Percentiles rank a stretch among this genome's conserved stretches.
Evolutionary conservation across 805 yeast genomes (phyloP).

Genomic region (Candida berthetii): DNA sequence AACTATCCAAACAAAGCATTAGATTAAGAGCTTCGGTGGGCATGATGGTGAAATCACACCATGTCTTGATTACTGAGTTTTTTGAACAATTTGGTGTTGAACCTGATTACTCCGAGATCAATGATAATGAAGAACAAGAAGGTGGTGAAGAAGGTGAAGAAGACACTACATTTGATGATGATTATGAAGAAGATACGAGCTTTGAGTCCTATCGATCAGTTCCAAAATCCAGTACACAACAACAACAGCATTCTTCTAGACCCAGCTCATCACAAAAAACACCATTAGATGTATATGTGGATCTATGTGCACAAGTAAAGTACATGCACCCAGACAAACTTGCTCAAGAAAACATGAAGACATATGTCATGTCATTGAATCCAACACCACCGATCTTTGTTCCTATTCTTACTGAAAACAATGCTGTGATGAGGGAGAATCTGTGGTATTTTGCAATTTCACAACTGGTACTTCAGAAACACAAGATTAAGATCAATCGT

Average conservation of each 20-base stretch:
- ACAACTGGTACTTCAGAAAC: not conserved
- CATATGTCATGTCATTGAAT: not conserved
- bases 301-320: not conserved
- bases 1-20: not conserved
- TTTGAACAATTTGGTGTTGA: not conserved
- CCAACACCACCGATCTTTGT: not conserved
- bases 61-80: not conserved
- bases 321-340: not conserved
- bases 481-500: not conserved
- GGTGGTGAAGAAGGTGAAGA: not conserved
- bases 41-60: not conserved
- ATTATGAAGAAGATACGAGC: not conserved
- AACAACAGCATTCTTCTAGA: too few relatives aligned
- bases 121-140: not conserved
- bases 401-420: not conserved
- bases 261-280: not conserved
- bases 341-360: not conserved
- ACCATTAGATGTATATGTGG: not conserved
- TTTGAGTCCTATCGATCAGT: not conserved
- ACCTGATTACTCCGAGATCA: not conserved
- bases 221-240: not conserved
- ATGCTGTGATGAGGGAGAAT: not conserved
- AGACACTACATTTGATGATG: not conserved
- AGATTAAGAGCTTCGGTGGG: not conserved
- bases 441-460: not conserved